Evolutionary conservation across 208 protist species (phyloP), one percentile per base, ranked within the genome.

Genomic region (Phytomonas francai): DNA sequence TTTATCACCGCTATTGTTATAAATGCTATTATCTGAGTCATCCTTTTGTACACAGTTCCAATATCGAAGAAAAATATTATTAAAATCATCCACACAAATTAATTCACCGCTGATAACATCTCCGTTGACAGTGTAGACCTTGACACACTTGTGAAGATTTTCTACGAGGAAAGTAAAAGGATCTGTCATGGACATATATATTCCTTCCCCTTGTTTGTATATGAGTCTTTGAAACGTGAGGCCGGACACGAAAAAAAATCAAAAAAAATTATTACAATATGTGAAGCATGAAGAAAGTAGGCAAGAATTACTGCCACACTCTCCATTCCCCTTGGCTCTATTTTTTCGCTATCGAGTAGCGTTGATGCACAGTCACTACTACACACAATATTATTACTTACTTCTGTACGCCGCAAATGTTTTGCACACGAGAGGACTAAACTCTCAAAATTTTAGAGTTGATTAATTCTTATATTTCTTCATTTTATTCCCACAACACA

Each of bases 51-150:
- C 65, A 56, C 71, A 71, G 3, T 28, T 49, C 85, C 82, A 92
- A 66, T 79, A 57, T 63, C 73, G 57, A 63, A 92, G 19, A 54
- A 90, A 60, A 22, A 90, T 67, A 64, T 92, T 92, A 62, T 82
- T 80, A 29, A 86, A 71, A 31, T 92, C 87, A 67, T 92, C 87
- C 7, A 90, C 76, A 27, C 76, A 79, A 31, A 88, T 34, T 57
- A 92, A 71, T n/a, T 73, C 84, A 16, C 87, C 87, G 0, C 19
- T 19, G 2, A 72, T 45, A n/a, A 31, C 6, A 59, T 72, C 68
- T 3, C 71, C 68, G 45, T 68, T 59, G 39, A 81, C 56, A 33
- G 78, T 70, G 58, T 63, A 57, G 27, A 87, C 81, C 49, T 32
- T 49, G 32, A 87, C 76, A 28, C 2, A 32, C 14, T 78, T 67